A percentile compares a stretch with the other conserved stretches of the same genome.
These are phyloP conservation scores for Falciphora oryzae DNA, from an alignment of 2,329 filamentous ascomycete species.

Conservation along the genomic window DNA sequence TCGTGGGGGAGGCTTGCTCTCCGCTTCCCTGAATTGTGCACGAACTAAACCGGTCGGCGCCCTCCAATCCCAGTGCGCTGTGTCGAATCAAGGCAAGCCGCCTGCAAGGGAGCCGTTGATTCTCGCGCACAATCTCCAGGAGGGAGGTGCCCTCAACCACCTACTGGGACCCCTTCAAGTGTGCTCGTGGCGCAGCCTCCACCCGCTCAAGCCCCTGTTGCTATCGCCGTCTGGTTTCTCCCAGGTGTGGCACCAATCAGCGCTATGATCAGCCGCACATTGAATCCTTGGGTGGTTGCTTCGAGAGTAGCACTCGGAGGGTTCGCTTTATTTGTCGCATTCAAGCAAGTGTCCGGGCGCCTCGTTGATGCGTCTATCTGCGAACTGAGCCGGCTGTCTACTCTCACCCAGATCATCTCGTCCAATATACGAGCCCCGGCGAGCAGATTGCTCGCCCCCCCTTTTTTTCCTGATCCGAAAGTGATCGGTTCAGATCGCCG, in stretches of 20 bases:
- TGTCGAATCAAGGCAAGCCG: not conserved
- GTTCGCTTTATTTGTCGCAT: too few relatives aligned
- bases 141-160: not conserved
- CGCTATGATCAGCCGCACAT: not conserved
- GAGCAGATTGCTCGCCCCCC: not conserved
- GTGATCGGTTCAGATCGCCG: not conserved
- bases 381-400: too few relatives aligned
- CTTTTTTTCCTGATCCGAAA: not conserved
- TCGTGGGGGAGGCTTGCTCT: too few relatives aligned
- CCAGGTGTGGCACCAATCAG: not conserved
- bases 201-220: not conserved
- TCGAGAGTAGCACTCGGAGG: too few relatives aligned
- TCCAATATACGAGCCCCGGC: not conserved
- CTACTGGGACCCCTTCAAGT: not conserved
- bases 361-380: too few relatives aligned
- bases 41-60: too few relatives aligned
- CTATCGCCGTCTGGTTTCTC: not conserved
- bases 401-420: not conserved
- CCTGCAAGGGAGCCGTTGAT: conserved; percentile 1
- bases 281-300: not conserved
- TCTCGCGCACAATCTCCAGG: not conserved
- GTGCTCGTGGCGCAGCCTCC: not conserved
- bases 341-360: too few relatives aligned
- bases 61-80: not conserved
- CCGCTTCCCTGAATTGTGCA: too few relatives aligned